Base-by-base conservation (phyloP, 1,139 yeast species). In the Lodderomyces elongisporus region DNA sequence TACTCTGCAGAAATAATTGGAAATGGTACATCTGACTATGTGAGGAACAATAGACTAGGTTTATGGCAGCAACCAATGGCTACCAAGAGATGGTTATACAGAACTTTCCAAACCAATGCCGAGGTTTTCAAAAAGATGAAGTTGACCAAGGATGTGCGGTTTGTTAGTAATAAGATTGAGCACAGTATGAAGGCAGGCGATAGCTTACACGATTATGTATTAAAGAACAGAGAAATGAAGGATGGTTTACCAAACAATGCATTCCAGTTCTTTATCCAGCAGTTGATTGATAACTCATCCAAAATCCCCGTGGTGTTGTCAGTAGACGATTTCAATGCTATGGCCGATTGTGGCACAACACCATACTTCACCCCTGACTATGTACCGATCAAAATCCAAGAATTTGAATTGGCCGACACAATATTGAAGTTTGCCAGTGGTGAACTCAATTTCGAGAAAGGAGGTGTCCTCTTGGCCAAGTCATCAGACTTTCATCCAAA, bases 1-100 rank as follows among this genome's bases (percentile, higher is more conserved):
- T 77, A 87, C 18, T 64, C 78, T 41, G 79, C 88, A 1, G 74
- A 70, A 30, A 58, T 65, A 23, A 64, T 87, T 16, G 65, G 79
- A 15, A 77, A 85, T 46, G 97, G 96, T 35, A 63, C 84, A 23
- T 72, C 66, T 39, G 94, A 85, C 54, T 84, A 77, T 50, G 62
- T 73, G 36, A 71, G 58, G 45, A 82, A 83, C 53, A 61, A 65
- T 24, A 60, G 58, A 30, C 49, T 69, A 21, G 60, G 63, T 17
- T 51, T 64, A 33, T 85, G 78, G 54, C 81, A 77, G 35, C 96
- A 88, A 56, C 95, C 95, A 37, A 83, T 83, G 93, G 74, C 70
- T 48, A 66, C 84, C 37, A 77, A 77, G 48, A 67, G 71, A 37
- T 70, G 85, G 58, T 56, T 85, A 44, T 62, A 65, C 44, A 77